A percentile compares a stretch with the other conserved stretches of the same genome.
Conservation (phyloP, 306 rosid genomes). For the Sesbania bispinosa region DNA sequence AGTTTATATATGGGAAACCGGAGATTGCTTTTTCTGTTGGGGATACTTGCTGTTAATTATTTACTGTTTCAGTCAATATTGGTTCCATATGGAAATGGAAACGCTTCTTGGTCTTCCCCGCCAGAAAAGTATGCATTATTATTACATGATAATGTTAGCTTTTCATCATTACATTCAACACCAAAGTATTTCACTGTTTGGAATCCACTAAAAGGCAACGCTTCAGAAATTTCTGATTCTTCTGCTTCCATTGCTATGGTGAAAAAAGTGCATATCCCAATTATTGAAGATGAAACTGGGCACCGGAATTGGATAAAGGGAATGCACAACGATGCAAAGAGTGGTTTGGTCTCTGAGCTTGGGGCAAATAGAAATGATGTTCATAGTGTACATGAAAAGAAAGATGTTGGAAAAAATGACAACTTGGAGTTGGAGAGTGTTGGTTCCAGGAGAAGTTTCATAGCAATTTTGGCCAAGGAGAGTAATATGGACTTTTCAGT, state of each 20-base stretch:
- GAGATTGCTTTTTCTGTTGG: slow-evolving; percentile 59
- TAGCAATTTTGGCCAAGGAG: slow-evolving; percentile 25
- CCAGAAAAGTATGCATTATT: slow-evolving; percentile 25
- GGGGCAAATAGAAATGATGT: slow-evolving; percentile 7
- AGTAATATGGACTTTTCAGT: slow-evolving; percentile 25
- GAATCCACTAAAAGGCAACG: slow-evolving; percentile 45
- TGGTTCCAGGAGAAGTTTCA: slow-evolving; percentile 27
- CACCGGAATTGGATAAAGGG: background rate
- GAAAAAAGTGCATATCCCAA: slow-evolving; percentile 15
- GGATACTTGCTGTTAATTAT: slow-evolving; percentile 55
- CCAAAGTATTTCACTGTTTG: slow-evolving; percentile 42
- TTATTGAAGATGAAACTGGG: slow-evolving; percentile 28
- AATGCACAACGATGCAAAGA: slow-evolving; percentile 20
- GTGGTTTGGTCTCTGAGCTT: slow-evolving; percentile 16
- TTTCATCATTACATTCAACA: slow-evolving; percentile 29
- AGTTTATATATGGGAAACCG: slow-evolving; percentile 35
- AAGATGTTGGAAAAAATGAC: slow-evolving; percentile 20
- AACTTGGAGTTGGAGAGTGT: slow-evolving; percentile 25
- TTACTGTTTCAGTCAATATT: slow-evolving; percentile 65
- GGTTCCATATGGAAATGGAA: slow-evolving; percentile 72
- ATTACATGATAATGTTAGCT: background rate
- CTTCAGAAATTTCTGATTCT: slow-evolving; percentile 31
- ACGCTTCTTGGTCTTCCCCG: slow-evolving; percentile 53
- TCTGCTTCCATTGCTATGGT: slow-evolving; percentile 28
- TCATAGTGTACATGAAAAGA: slow-evolving; percentile 27